A percentile compares a stretch with the other conserved stretches of the same genome.
Conservation (phyloP, 768 basidiomycete genomes). For the Tricholoma sp. region DNA sequence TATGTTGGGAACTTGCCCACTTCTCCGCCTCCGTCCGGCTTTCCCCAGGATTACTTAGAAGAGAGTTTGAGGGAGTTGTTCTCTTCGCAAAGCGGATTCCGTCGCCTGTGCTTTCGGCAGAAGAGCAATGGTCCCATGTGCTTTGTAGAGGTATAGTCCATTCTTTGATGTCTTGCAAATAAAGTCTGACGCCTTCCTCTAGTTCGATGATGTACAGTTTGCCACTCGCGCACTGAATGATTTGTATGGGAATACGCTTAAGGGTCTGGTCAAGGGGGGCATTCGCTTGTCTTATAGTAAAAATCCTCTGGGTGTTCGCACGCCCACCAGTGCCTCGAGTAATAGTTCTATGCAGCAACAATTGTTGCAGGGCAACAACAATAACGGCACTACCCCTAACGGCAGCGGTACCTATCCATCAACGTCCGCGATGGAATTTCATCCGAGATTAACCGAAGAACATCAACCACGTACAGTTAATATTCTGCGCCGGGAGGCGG, state of each 20-base stretch:
- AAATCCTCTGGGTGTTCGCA: slow-evolving; percentile 93
- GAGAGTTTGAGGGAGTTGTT: slow-evolving; percentile 84
- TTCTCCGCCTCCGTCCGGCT: slow-evolving; percentile 63
- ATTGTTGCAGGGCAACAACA: slow-evolving; percentile 30
- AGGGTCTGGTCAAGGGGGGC: slow-evolving; percentile 92
- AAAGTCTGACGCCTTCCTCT: slow-evolving; percentile 11
- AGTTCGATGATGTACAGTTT: slow-evolving; percentile 88
- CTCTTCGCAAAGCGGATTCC: slow-evolving; percentile 73
- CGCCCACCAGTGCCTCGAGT: slow-evolving; percentile 56
- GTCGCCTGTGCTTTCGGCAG: slow-evolving; percentile 90
- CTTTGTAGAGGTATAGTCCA: slow-evolving; percentile 80
- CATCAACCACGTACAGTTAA: slow-evolving; percentile 11
- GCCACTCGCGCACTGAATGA: slow-evolving; percentile 88
- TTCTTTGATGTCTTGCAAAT: slow-evolving; percentile 1
- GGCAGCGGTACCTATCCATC: slow-evolving; percentile 7
- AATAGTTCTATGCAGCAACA: slow-evolving; percentile 37
- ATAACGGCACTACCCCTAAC: slow-evolving; percentile 14
- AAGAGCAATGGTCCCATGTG: slow-evolving; percentile 99
- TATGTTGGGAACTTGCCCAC: slow-evolving; percentile 98
- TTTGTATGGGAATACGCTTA: slow-evolving; percentile 86
- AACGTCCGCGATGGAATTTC: slow-evolving; percentile 11
- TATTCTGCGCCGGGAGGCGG: slow-evolving; percentile 18
- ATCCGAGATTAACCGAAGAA: slow-evolving; percentile 16
- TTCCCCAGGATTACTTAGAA: slow-evolving; percentile 79
- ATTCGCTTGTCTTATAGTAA: slow-evolving; percentile 97